Evolutionary conservation across 129 eudicot genomes (phyloP).

Genomic region (Mikania micrantha): DNA sequence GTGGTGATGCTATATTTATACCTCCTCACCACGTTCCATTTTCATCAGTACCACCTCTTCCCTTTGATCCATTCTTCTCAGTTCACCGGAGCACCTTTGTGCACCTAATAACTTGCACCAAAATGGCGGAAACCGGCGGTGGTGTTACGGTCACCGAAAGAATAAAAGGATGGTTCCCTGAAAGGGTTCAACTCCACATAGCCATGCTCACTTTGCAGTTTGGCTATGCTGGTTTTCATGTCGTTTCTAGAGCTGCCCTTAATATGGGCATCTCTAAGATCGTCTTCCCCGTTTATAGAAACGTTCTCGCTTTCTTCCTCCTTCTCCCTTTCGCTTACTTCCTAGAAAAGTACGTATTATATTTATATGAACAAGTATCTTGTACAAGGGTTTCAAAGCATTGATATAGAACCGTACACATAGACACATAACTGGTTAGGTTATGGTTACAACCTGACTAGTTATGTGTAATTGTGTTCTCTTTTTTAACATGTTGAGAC

Average conservation of each 20-base stretch:
- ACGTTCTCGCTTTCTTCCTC: slow-evolving; percentile 77
- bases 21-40: slow-evolving; percentile 27
- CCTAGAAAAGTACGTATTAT: slow-evolving; percentile 75
- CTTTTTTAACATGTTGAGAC: no score
- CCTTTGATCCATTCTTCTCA: not conserved
- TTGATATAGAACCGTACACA: no score
- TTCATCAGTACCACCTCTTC: slow-evolving; percentile 6
- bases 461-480: no score
- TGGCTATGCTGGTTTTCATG: slow-evolving; percentile 98
- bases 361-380: no score
- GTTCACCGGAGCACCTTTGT: slow-evolving; percentile 1
- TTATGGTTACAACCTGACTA: no score
- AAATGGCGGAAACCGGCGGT: slow-evolving; percentile 58
- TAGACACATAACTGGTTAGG: no score
- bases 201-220: slow-evolving; percentile 94
- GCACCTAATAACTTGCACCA: not conserved
- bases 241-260: slow-evolving; percentile 95
- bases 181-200: slow-evolving; percentile 73
- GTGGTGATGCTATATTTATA: slow-evolving; percentile 39
- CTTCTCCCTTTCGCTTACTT: slow-evolving; percentile 93
- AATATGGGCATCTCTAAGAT: slow-evolving; percentile 98
- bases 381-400: no score
- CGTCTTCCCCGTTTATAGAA: slow-evolving; percentile 88
- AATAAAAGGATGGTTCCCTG: slow-evolving; percentile 71
- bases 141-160: slow-evolving; percentile 21